These are phyloP conservation scores for Penicillium manginii DNA, from an alignment of 495 filamentous ascomycete genomes.

Conservation along the genomic window DNA sequence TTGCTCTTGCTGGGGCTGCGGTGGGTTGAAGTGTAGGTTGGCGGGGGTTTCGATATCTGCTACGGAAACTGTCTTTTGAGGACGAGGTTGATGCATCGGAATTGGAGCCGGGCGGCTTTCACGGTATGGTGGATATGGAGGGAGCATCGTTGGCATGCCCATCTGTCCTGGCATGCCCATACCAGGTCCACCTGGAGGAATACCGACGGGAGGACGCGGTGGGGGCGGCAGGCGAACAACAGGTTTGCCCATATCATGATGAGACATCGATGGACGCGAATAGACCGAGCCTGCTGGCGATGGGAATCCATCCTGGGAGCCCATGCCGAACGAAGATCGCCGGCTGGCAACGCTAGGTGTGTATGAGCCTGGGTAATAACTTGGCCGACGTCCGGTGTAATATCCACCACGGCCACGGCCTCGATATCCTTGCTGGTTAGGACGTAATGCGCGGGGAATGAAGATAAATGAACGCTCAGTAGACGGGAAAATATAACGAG, in stretches of 20 bases:
- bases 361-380: conserved; percentile 84
- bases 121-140: conserved; percentile 71
- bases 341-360: conserved; percentile 90
- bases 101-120: conserved; percentile 77
- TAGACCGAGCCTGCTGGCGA: conserved; percentile 80
- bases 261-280: conserved; percentile 62
- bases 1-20: conserved; percentile 75
- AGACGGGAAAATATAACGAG: conserved; percentile 89
- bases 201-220: conserved; percentile 39
- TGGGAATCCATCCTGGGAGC: conserved; percentile 72
- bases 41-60: conserved; percentile 91
- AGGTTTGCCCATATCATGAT: conserved; percentile 67
- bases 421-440: conserved; percentile 84
- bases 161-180: conserved; percentile 20
- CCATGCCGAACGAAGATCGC: conserved; percentile 81
- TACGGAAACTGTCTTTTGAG: conserved; percentile 92
- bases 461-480: conserved; percentile 95
- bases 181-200: conserved; percentile 30
- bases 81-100: conserved; percentile 94
- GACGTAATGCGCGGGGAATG: conserved; percentile 90
- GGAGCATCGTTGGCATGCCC: conserved; percentile 44
- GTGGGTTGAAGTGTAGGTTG: conserved; percentile 67
- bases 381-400: conserved; percentile 71
- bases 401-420: conserved; percentile 71
- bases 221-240: conserved; percentile 85